These are phyloP conservation scores for Fragaria ananassa DNA, from an alignment of 306 rosid genomes.

Conservation along the genomic window DNA sequence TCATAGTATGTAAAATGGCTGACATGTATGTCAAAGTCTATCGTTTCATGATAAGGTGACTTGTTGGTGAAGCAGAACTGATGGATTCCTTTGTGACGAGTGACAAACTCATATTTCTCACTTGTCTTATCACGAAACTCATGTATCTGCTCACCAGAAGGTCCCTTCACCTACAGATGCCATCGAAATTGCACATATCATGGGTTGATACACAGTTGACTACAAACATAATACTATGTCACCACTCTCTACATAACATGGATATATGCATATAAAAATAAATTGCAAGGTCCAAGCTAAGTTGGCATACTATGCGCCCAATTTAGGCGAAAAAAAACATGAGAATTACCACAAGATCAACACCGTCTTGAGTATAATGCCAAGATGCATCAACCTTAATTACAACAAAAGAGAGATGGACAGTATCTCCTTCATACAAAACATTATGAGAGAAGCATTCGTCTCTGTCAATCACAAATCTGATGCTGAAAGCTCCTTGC, in stretches of 20 bases:
- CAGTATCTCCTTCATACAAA: slow-evolving; percentile 49
- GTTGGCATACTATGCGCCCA: neutral
- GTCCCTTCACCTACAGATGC: slow-evolving; percentile 53
- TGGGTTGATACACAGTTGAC: neutral
- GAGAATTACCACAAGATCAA: slow-evolving; percentile 51
- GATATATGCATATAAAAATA: neutral
- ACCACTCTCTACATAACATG: neutral
- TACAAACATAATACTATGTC: neutral
- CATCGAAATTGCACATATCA: neutral
- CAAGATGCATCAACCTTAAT: slow-evolving; percentile 49
- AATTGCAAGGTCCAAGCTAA: neutral
- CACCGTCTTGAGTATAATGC: slow-evolving; percentile 49
- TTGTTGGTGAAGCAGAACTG: slow-evolving; percentile 76
- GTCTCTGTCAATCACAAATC: slow-evolving; percentile 66
- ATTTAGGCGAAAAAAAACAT: neutral
- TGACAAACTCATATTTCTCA: slow-evolving; percentile 63
- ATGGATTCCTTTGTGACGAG: slow-evolving; percentile 44
- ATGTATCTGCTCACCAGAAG: slow-evolving; percentile 46
- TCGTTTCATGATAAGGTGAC: slow-evolving; percentile 78
- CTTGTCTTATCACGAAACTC: slow-evolving; percentile 55
- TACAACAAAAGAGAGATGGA: slow-evolving; percentile 66
- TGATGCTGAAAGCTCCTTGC: slow-evolving; percentile 47
- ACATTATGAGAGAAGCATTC: slow-evolving; percentile 62
- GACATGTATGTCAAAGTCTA: slow-evolving; percentile 71
- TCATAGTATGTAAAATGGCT: slow-evolving; percentile 48